phyloP scores from a whole-genome alignment of 108 stramenopile species.

The Cyclotella atomus region DNA sequence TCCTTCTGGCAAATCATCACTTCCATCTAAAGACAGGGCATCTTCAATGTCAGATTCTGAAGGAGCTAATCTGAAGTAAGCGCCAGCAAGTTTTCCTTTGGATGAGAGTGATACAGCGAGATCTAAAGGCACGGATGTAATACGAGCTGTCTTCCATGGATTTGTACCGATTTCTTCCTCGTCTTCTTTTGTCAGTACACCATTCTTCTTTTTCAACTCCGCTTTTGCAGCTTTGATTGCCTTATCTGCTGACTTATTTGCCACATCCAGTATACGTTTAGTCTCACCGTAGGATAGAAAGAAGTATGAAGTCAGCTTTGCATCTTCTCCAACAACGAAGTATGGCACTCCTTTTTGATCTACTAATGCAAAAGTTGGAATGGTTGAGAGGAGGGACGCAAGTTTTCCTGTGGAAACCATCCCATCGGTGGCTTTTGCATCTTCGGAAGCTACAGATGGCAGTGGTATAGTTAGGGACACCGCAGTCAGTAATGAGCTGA shows the following conservation, averaged over 20 bases:
- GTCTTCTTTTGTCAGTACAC: slow-evolving; percentile 43
- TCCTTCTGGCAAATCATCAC: slow-evolving; percentile 76
- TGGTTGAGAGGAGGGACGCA: slow-evolving; percentile 35
- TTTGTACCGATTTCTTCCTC: slow-evolving; percentile 58
- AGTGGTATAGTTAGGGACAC: background rate
- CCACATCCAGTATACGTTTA: slow-evolving; percentile 65
- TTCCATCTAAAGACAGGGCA: slow-evolving; percentile 60
- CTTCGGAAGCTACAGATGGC: background rate
- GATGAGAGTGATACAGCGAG: slow-evolving; percentile 69
- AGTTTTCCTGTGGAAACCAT: slow-evolving; percentile 37
- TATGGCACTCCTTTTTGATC: slow-evolving; percentile 76
- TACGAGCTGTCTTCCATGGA: slow-evolving; percentile 75
- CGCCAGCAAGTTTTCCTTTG: slow-evolving; percentile 58
- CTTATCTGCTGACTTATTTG: slow-evolving; percentile 60
- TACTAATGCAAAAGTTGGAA: slow-evolving; percentile 81
- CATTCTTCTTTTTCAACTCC: slow-evolving; percentile 39
- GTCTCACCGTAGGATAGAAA: slow-evolving; percentile 77
- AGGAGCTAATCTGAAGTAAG: slow-evolving; percentile 74
- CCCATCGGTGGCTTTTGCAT: slow-evolving; percentile 16
- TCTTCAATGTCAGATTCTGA: slow-evolving; percentile 70
- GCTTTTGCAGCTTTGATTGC: slow-evolving; percentile 53
- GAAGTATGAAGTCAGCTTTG: slow-evolving; percentile 84
- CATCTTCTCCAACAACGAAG: slow-evolving; percentile 85
- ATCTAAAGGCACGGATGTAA: slow-evolving; percentile 80
- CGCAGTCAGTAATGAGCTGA: background rate